Evolutionary conservation across 139 green algal genomes (phyloP), one percentile per base, ranked within the genome.

Genomic region (Chlamydomonas schloesseri): DNA sequence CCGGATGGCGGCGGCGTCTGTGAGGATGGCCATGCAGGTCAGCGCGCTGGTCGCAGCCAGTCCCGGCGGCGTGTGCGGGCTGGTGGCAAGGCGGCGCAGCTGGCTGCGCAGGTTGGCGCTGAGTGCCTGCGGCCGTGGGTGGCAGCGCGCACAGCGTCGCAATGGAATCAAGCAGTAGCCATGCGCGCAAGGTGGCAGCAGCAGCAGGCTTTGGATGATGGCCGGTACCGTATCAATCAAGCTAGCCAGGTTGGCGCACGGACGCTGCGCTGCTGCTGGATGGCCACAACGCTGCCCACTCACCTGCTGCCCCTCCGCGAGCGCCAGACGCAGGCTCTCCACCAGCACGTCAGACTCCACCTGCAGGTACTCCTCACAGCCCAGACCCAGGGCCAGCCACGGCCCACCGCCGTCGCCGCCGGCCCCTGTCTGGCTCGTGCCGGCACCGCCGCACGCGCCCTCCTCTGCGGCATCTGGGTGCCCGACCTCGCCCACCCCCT

Each of bases 221-320:
- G n/a, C n/a, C n/a, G n/a, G n/a, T n/a, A n/a, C n/a, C n/a, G n/a
- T n/a, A n/a, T n/a, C n/a, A n/a, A n/a, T n/a, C n/a, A n/a, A n/a
- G n/a, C n/a, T n/a, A n/a, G n/a, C n/a, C n/a, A n/a, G n/a, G n/a
- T n/a, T n/a, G n/a, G n/a, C n/a, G n/a, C n/a, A n/a, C n/a, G n/a
- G n/a, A n/a, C n/a, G n/a, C n/a, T n/a, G n/a, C n/a, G n/a, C n/a
- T n/a, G n/a, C n/a, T n/a, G n/a, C n/a, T n/a, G 17, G 64, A 46
- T 13, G 36, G 37, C 9, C 11, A 6, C 10, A 4, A 72, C 67
- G 3, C 34, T 21, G 34, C 42, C 1, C 42, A 6, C 78, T 28
- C 28, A 74, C 78, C 78, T 84, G 65, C 46, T 84, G 78, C 0
- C 46, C 64, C 42, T 84, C 64, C 78, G n/a, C 64, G n/a, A 84